A percentile compares a stretch with the other conserved stretches of the same genome.
Evolutionary conservation across 306 rosid species (phyloP).

Genomic region (Castanea sativa): DNA sequence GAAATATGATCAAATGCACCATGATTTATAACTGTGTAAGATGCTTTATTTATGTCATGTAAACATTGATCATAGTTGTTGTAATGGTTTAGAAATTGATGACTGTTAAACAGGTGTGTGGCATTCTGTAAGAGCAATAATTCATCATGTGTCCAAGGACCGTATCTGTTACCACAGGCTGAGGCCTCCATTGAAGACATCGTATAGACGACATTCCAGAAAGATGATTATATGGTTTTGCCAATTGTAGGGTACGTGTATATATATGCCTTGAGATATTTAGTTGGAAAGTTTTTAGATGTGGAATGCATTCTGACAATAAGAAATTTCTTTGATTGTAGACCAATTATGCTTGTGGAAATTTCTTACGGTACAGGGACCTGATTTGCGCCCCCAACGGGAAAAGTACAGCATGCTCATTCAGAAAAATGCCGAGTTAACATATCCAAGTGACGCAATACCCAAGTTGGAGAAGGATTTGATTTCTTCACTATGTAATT

Average conservation of each 20-base stretch:
- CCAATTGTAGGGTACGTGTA: conserved; percentile 42
- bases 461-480: conserved; percentile 35
- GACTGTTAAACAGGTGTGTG: conserved; percentile 43
- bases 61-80: not conserved
- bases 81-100: not conserved
- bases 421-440: conserved; percentile 43
- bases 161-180: conserved; percentile 53
- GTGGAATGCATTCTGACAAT: conserved; percentile 6
- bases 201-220: conserved; percentile 34
- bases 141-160: conserved; percentile 41
- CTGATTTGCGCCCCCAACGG: conserved; percentile 40
- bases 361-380: conserved; percentile 39
- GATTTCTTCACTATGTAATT: conserved; percentile 37
- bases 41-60: not conserved
- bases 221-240: conserved; percentile 34
- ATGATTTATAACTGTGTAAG: not conserved
- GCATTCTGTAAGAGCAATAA: conserved; percentile 47
- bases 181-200: conserved; percentile 43
- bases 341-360: conserved; percentile 27
- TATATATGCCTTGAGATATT: not conserved
- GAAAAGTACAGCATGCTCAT: conserved; percentile 40
- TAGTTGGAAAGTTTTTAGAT: conserved; percentile 8
- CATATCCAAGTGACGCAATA: conserved; percentile 41
- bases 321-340: conserved; percentile 17
- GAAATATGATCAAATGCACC: not conserved